Evolutionary conservation across 2,329 filamentous ascomycete species (phyloP), one percentile per base, ranked within the genome.

Genomic region (Alternaria angustiovoidea): DNA sequence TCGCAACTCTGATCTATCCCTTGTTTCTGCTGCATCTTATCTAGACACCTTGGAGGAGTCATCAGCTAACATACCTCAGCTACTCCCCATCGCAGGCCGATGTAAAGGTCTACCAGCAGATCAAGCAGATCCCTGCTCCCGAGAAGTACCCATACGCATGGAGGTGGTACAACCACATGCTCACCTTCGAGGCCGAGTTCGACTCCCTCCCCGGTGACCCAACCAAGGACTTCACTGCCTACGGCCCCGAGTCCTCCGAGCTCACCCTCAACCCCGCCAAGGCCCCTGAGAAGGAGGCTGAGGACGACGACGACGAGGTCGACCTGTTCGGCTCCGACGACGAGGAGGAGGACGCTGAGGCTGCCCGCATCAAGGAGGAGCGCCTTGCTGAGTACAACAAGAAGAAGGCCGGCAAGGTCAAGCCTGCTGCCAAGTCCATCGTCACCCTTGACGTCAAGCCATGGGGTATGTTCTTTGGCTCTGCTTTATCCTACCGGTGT

Each of bases 91-190:
- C 92, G 75, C 95, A 99, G 87, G 95, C 95, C 83, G 95, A 99
- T 86, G 94, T 96, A 77, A 91, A 91, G 82, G 89, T 89, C 84
- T 98, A 91, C 91, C 96, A 98, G 89, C 91, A 91, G 77, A 82
- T 97, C 80, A 89, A 86, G 78, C 83, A 86, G 73, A 82, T 88
- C 62, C 95, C 95, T 74, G 89, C 91, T 72, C 87, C 91, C 76
- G 85, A 86, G 81, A 96, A 96, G 86, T 97, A 91, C 89, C 93
- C 94, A 77, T 87, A 97, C 85, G 93, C 91, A 78, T 93, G 92
- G 79, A 91, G 95, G 82, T 99, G 95, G 95, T 97, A 97, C 89
- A 97, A 96, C 89, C 94, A 99, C 89, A 92, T 97, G 79, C 88
- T 91, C 81, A 91, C 91, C 74, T 97, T 92, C 85, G 90, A 96